These are phyloP conservation scores for Amaranthus tricolor DNA, from an alignment of 179 eudicot genomes.

Conservation along the genomic window DNA sequence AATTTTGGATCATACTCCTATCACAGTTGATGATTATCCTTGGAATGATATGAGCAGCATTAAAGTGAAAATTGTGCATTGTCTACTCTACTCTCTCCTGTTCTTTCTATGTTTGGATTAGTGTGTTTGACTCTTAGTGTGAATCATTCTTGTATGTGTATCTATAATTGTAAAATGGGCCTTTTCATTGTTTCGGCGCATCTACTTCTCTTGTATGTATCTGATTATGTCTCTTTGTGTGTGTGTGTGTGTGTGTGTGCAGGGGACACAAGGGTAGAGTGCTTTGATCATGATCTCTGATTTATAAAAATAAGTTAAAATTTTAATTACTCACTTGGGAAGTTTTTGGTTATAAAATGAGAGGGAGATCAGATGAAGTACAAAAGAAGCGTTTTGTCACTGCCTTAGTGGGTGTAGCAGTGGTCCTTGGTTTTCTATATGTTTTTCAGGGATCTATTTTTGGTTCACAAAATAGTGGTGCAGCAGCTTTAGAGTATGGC, in stretches of 20 bases:
- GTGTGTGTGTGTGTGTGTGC: conserved; percentile 7
- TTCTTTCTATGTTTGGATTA: background rate
- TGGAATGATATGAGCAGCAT: background rate
- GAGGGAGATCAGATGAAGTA: conserved; percentile 84
- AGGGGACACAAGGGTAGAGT: conserved; percentile 15
- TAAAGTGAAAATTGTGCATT: background rate
- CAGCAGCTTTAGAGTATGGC: conserved; percentile 88
- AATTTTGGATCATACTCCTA: no score
- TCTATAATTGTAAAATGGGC: background rate
- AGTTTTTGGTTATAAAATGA: conserved; percentile 38
- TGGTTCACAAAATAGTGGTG: conserved; percentile 52
- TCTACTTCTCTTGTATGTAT: background rate
- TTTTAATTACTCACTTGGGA: background rate
- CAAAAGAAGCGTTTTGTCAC: conserved; percentile 82
- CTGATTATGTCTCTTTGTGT: background rate
- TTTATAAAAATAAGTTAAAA: background rate
- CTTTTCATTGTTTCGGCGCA: background rate
- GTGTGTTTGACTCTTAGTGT: background rate
- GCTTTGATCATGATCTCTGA: conserved; percentile 31
- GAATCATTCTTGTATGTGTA: background rate
- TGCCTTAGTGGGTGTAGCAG: conserved; percentile 45
- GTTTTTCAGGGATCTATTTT: conserved; percentile 68
- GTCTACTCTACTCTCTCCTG: background rate
- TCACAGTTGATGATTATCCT: background rate
- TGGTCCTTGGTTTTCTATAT: conserved; percentile 64